Evolutionary conservation across 2,329 filamentous ascomycete genomes (phyloP), one percentile per base, ranked within the genome.

Genomic region (Aureobasidium sp.): DNA sequence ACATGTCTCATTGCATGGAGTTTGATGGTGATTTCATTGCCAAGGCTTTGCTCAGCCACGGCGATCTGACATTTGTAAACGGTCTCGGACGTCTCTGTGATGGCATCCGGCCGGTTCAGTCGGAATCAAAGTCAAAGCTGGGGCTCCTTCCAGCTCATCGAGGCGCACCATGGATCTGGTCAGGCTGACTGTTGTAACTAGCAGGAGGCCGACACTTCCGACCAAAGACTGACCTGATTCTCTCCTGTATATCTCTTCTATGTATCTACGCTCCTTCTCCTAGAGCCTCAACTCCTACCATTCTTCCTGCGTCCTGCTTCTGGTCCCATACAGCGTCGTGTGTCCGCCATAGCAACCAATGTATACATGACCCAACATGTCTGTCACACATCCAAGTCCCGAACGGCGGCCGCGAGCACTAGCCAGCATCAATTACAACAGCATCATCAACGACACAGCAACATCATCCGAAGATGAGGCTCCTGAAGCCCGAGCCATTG

Each of bases 401-500:
- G 26, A 53, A 55, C 59, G 60, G 10, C 56, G 48, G 8, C 66
- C 65, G n/a, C 67, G 75, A 68, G 76, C 77, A 24, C 72, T 79
- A 62, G 74, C 72, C 61, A 71, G 75, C 36, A 73, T 78, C 26
- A 72, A 75, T 43, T 76, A 75, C 69, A 74, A 76, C 37, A 71
- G 71, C 41, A 69, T 78, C 24, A 64, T 74, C 51, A 71, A 74
- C 60, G 69, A 72, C 59, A 65, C 59, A n/a, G 70, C 64, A 20
- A 76, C 76, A n/a, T 77, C 77, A 6, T 79, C 77, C 57, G 78
- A 79, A 29, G 77, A 74, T 50, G 72, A 79, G 55, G 69, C 64
- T 51, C 71, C 70, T 5, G 65, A 66, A 12, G 48, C 41, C 61
- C 71, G 59, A 67, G 71, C 59, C 67, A 71, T 68, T 13, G 64